These are phyloP conservation scores for Castanospermum australe DNA, from an alignment of 306 rosid species.

Conservation along the genomic window DNA sequence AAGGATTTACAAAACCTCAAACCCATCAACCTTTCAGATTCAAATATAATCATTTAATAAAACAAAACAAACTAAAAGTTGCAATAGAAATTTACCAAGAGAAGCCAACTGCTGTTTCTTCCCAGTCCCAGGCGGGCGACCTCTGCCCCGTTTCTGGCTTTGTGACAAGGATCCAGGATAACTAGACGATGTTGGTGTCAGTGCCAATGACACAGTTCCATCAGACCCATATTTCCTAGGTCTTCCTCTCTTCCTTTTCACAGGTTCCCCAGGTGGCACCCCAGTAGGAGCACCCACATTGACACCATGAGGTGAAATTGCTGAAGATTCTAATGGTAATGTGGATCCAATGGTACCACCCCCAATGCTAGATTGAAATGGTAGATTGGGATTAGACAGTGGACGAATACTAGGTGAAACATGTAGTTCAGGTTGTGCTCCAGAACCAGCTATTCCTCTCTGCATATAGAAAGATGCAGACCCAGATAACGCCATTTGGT, in stretches of 20 bases:
- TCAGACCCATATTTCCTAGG: constrained; percentile 93
- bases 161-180: constrained; percentile 53
- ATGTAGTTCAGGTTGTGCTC: constrained; percentile 64
- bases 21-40: neutral
- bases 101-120: constrained; percentile 92
- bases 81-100: constrained; percentile 53
- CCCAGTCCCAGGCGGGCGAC: constrained; percentile 90
- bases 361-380: constrained; percentile 63
- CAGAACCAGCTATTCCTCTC: constrained; percentile 62
- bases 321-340: constrained; percentile 64
- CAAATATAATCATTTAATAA: neutral
- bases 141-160: constrained; percentile 77
- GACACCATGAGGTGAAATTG: constrained; percentile 65
- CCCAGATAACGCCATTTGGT: constrained; percentile 76
- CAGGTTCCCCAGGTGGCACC: constrained; percentile 52
- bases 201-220: constrained; percentile 80
- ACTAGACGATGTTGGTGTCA: constrained; percentile 60
- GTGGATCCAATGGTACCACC: constrained; percentile 64
- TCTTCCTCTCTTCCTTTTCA: constrained; percentile 92
- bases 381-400: constrained; percentile 54
- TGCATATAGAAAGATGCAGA: constrained; percentile 76
- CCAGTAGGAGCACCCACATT: constrained; percentile 60
- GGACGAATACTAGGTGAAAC: constrained; percentile 56
- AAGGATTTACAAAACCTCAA: constrained; percentile 7
- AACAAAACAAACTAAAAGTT: neutral